Evolutionary conservation across 78 protist genomes (phyloP), one percentile per base, ranked within the genome.

Genomic region (Tieghemostelium lacteum): DNA sequence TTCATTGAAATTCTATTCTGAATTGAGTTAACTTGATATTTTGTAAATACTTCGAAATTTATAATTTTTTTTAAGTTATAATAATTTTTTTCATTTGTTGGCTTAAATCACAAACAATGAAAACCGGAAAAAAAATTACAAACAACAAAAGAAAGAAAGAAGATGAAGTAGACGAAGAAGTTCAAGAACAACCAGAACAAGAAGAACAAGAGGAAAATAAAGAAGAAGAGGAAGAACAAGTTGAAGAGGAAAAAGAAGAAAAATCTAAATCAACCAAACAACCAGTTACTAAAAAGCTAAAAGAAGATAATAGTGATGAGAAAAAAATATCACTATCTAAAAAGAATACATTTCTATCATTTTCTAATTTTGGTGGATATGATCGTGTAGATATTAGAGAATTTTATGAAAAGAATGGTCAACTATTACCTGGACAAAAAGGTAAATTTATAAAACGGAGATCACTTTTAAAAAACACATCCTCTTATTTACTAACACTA

Each of bases 151-250:
- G 8, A 4, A 40, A 65, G 42, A 65, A 36, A 37, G 20, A 37
- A 33, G 73, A 22, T 0, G 5, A 37, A 6, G 4, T 1, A 36
- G 50, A 65, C 2, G 24, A 3, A 65, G 4, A 62, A 20, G 71
- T 33, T 33, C 14, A 33, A 36, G 29, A 4, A 36, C 1, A 31
- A 33, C 26, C 28, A 62, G 45, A 31, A 62, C 20, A 4, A 62
- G 6, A 34, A 33, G 28, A 62, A 17, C n/a, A 36, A 49, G 29
- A 60, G 14, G 7, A 28, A 60, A 33, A 34, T 7, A 63, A 5
- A n/a, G 40, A 67, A 67, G 54, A 67, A 31, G 74, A 67, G 34
- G 54, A 49, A 49, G 54, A 49, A 16, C 24, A 49, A 49, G 12
- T 12, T 49, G 12, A 49, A 49, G 12, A 8, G 12, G 24, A 8